These are phyloP conservation scores for Lepiota brunneoincarnata DNA, from an alignment of 768 basidiomycete genomes.

Conservation along the genomic window DNA sequence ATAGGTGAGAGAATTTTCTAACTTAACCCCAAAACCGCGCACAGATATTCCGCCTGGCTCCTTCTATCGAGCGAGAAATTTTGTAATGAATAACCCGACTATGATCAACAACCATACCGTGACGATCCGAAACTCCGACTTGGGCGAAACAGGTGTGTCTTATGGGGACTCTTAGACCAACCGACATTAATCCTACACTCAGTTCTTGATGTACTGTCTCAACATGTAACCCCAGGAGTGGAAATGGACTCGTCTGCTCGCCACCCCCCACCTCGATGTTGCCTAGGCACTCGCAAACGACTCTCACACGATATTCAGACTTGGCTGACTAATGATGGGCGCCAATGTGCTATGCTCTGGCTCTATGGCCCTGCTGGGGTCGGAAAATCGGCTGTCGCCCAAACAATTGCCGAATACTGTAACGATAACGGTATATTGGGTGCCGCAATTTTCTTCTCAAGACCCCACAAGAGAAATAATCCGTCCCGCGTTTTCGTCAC, in stretches of 20 bases:
- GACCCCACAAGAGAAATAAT: neutral
- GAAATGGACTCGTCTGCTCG: conserved; percentile 2
- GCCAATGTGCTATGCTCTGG: too few relatives aligned
- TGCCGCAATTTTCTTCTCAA: conserved; percentile 2
- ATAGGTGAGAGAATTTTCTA: too few relatives aligned
- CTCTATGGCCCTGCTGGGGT: neutral
- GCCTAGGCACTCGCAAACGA: neutral
- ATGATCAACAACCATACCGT: too few relatives aligned
- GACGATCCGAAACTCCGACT: too few relatives aligned
- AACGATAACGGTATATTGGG: neutral
- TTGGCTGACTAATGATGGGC: neutral
- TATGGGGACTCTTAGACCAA: too few relatives aligned
- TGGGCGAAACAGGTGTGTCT: too few relatives aligned
- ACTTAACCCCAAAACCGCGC: too few relatives aligned
- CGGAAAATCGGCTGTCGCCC: neutral
- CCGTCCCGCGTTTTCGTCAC: neutral
- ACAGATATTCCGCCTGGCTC: too few relatives aligned
- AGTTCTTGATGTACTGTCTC: too few relatives aligned
- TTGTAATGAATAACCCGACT: too few relatives aligned
- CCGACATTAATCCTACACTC: too few relatives aligned
- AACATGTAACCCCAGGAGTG: neutral
- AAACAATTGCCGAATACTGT: neutral
- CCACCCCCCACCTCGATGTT: neutral
- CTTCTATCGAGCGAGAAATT: too few relatives aligned
- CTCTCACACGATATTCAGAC: neutral